Evolutionary conservation across 2,329 filamentous ascomycete genomes (phyloP), one percentile per base, ranked within the genome.

Genomic region (Pestalotiopsis sp.): DNA sequence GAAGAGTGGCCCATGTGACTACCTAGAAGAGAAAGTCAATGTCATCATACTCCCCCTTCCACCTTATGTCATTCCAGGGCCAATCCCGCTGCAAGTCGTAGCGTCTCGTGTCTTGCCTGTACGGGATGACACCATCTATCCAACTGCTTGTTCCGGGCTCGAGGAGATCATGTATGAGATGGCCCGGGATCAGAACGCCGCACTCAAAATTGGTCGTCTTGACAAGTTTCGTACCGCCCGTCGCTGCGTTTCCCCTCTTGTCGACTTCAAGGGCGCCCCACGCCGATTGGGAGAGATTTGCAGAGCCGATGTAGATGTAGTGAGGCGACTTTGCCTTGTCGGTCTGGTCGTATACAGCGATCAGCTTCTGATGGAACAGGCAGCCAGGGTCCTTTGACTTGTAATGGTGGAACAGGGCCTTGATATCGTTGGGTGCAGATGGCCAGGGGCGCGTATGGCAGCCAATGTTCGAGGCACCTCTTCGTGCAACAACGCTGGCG

Each of bases 231-330:
- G 70, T 68, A 64, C 70, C 70, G 27, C 70, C 70, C 36, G 73
- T 75, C 6, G 62, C 68, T 20, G 69, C 64, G 12, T 74, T 75
- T 14, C 71, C 71, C 62, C 52, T 71, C 45, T 72, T 75, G 64
- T 75, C 73, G n/a, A 67, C 60, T 39, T 72, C 72, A 1, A 75
- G 64, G 9, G 68, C 49, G 2, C 74, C 74, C 74, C 74, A 75
- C 4, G 74, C 73, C 2, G 74, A 71, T 14, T 72, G 70, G 1
- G 72, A 73, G 13, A 76, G 61, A 41, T 74, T 75, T 2, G 74
- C 74, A 6, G 74, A 76, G 41, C 74, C 74, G n/a, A 76, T 45
- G 25, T 76, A 76, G 36, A 73, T n/a, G 39, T 72, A 76, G 64
- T 73, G 70, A 11, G 73, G 74, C 17, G 58, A 12, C 2, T 63